These are phyloP conservation scores for Myxozyma geophila DNA, from an alignment of 805 yeast species.

Conservation along the genomic window DNA sequence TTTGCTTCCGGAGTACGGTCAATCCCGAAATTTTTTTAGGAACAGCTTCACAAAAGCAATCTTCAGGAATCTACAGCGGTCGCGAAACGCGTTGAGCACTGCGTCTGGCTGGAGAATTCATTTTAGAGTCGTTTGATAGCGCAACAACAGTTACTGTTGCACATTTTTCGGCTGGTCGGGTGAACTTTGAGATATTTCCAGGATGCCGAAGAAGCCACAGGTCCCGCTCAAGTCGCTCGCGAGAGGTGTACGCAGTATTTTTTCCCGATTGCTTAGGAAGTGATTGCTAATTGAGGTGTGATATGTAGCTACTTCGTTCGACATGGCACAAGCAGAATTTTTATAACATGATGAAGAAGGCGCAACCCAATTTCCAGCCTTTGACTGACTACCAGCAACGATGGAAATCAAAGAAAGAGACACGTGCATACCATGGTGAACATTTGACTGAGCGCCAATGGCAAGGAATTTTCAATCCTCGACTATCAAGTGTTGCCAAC, in stretches of 20 bases:
- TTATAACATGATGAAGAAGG: conserved; percentile 78
- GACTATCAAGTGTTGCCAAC: conserved; percentile 55
- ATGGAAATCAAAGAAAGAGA: conserved; percentile 87
- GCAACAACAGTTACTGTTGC: background rate
- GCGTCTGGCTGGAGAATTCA: background rate
- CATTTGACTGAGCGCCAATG: conserved; percentile 83
- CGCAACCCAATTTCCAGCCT: conserved; percentile 56
- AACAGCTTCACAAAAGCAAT: background rate
- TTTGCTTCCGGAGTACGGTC: background rate
- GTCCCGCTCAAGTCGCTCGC: conserved; percentile 29
- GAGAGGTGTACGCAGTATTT: conserved; percentile 28
- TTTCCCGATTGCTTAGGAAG: background rate
- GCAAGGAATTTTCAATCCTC: conserved; percentile 68
- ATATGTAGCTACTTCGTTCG: conserved; percentile 59
- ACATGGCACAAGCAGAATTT: conserved; percentile 91
- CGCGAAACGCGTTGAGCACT: background rate
- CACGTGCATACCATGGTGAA: conserved; percentile 96
- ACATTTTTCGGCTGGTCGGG: background rate
- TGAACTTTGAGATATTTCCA: background rate
- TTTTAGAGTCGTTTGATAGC: background rate
- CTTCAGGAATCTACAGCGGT: background rate
- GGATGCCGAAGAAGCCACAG: conserved; percentile 28
- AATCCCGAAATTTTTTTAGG: conserved; percentile 29
- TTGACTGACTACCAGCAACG: conserved; percentile 87
- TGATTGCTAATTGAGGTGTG: background rate